A percentile compares a stretch with the other conserved stretches of the same genome.
These are phyloP conservation scores for Miscanthus lutarioriparius DNA, from an alignment of 176 grass and related monocot species.

Conservation along the genomic window DNA sequence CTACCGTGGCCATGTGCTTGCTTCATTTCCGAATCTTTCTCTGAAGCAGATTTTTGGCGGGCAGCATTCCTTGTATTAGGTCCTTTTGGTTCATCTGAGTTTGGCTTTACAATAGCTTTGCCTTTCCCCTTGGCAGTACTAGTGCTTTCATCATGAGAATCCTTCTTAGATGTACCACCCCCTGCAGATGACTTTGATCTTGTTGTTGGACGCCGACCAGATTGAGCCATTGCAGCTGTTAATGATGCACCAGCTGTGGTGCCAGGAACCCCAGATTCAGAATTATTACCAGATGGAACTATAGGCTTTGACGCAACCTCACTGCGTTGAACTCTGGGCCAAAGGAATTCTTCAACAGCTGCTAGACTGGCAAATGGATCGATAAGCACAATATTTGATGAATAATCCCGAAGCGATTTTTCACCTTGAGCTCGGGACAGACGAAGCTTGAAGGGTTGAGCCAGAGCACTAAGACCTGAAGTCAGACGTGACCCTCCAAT, in stretches of 20 bases:
- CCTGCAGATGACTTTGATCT: constrained; percentile 78
- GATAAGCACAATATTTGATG: constrained; percentile 91
- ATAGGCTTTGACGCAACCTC: constrained; percentile 59
- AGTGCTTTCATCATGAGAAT: constrained; percentile 50
- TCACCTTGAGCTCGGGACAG: constrained; percentile 82
- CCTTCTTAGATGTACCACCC: constrained; percentile 48
- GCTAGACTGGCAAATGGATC: constrained; percentile 76
- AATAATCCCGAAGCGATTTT: constrained; percentile 84
- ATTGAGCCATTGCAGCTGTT: constrained; percentile 45
- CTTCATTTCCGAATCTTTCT: constrained; percentile 77
- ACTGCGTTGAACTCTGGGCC: constrained; percentile 81
- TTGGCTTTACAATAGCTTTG: constrained; percentile 73
- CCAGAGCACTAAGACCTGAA: constrained; percentile 67
- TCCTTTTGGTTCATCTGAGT: constrained; percentile 59
- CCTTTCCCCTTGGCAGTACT: constrained; percentile 78
- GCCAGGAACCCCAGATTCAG: constrained; percentile 57
- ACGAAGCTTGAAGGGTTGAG: constrained; percentile 80
- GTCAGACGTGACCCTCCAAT: constrained; percentile 58
- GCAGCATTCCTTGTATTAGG: constrained; percentile 70
- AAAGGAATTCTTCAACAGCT: constrained; percentile 86
- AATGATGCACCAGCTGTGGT: constrained; percentile 41
- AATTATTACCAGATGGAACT: constrained; percentile 51
- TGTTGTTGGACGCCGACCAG: constrained; percentile 55
- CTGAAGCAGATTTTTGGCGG: constrained; percentile 62
- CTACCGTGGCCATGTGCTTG: constrained; percentile 58